Evolutionary conservation across 176 grass and related monocot genomes (phyloP).

Genomic region (Cocos nucifera): DNA sequence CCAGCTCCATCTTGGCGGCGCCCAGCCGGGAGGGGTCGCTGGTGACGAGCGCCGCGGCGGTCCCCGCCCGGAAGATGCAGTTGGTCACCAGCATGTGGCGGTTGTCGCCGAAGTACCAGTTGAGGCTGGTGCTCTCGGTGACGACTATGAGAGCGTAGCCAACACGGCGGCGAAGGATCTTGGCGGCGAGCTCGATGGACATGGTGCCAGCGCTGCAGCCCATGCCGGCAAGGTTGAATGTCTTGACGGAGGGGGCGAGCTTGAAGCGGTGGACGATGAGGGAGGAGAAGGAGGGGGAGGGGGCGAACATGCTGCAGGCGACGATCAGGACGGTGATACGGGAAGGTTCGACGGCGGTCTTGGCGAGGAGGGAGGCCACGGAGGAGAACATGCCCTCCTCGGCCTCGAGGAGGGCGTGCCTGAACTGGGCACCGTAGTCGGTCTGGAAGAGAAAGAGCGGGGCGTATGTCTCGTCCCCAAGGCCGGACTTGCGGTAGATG

Average conservation of each 20-base stretch:
- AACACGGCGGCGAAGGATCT: slow-evolving; percentile 22
- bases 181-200: slow-evolving; percentile 57
- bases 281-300: slow-evolving; percentile 43
- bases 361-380: slow-evolving; percentile 46
- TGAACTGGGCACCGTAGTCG: slow-evolving; percentile 30
- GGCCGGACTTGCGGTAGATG: slow-evolving; percentile 74
- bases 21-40: slow-evolving; percentile 29
- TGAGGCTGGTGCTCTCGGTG: slow-evolving; percentile 69
- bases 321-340: slow-evolving; percentile 44
- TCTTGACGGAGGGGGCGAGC: slow-evolving; percentile 29
- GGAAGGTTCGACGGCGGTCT: slow-evolving; percentile 31
- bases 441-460: slow-evolving; percentile 55
- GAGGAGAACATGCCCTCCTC: slow-evolving; percentile 61
- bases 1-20: slow-evolving; percentile 61
- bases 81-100: slow-evolving; percentile 94
- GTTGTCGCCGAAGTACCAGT: slow-evolving; percentile 91
- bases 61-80: slow-evolving; percentile 84
- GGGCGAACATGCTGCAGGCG: slow-evolving; percentile 71
- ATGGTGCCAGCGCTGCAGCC: slow-evolving; percentile 67
- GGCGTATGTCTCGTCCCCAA: slow-evolving; percentile 69
- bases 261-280: slow-evolving; percentile 45
- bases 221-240: slow-evolving; percentile 67
- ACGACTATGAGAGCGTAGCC: slow-evolving; percentile 75
- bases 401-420: slow-evolving; percentile 43
- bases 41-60: slow-evolving; percentile 52